Base-by-base conservation (phyloP, 352 stramenopile species). In the Phytophthora fragariae region DNA sequence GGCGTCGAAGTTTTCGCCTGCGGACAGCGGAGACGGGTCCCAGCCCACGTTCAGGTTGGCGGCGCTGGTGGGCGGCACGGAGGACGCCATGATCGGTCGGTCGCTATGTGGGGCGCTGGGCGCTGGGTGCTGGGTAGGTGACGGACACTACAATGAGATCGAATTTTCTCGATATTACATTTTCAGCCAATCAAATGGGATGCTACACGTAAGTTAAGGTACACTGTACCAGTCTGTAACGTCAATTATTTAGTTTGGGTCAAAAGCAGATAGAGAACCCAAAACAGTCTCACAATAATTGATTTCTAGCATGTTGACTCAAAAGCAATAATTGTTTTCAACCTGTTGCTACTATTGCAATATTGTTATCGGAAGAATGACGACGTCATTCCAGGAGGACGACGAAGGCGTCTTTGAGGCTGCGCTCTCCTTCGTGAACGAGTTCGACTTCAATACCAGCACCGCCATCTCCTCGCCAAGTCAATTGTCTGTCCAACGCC, bases 1-100 rank as follows among this genome's bases (percentile, higher is more conserved):
- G 57, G 77, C 59, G 65, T 87, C 86, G 0, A 76, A 73, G 5
- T 53, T 68, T 11, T 44, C 60, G 33, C 50, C 56, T 12, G 62
- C 24, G 0, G 72, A 65, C 1, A 92, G 71, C 35, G 65, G 56
- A 44, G 78, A 80, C 10, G 83, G 76, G 33, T 91, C 83, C 82
- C 76, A 88, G 44, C 81, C 83, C 31, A 91, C 74, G 68, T 79
- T 86, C 17, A 82, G 55, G 31, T 60, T 77, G 35, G 65, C 58
- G 52, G 68, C 75, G 62, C n/a, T 76, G 15, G 66, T 76, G 2
- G 53, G 57, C 49, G 69, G 63, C 27, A 74, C 69, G 37, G 17
- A n/a, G 44, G 69, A 57, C 57, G 65, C 63, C 69, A 79, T 79
- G 27, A 17, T 44, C 37, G 37, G 37, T 44, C 37, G 37, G 11